Evolutionary conservation across 306 rosid species (phyloP).

Genomic region (Pueraria montana): DNA sequence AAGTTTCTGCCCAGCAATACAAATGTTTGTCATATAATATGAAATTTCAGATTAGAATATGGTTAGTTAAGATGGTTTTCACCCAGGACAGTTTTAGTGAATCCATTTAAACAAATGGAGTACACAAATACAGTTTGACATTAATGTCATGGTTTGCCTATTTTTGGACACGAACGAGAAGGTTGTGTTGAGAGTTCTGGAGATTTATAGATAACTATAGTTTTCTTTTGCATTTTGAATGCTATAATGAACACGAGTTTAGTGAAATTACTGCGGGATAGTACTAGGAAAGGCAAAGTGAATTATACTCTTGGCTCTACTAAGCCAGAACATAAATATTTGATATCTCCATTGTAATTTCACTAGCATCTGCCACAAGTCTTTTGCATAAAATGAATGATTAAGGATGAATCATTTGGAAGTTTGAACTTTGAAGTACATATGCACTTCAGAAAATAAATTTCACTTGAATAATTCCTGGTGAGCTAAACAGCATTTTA

Average conservation of each 20-base stretch:
- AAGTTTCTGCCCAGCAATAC: not conserved
- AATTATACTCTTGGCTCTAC: not conserved
- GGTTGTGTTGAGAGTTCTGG: constrained; percentile 10
- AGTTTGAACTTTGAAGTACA: not conserved
- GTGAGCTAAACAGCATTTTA: constrained; percentile 1
- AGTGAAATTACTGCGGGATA: constrained; percentile 7
- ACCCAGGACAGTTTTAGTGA: not conserved
- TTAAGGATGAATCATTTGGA: not conserved
- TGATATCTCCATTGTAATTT: not conserved
- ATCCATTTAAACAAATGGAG: not conserved
- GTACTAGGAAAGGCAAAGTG: not conserved
- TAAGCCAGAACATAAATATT: not conserved
- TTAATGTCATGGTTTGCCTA: not conserved
- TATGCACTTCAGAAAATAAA: not conserved
- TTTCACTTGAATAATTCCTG: constrained; percentile 20
- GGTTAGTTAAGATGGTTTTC: constrained; percentile 28
- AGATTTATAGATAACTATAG: not conserved
- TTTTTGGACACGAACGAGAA: not conserved
- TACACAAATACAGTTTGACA: not conserved
- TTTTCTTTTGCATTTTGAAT: not conserved
- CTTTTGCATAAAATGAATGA: constrained; percentile 1
- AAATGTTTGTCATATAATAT: constrained; percentile 1
- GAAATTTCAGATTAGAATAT: not conserved
- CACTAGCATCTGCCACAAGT: not conserved
- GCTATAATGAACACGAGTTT: constrained; percentile 9